phyloP scores from a whole-genome alignment of 148 eudicot species.

The Heliamphora exappendiculata region DNA sequence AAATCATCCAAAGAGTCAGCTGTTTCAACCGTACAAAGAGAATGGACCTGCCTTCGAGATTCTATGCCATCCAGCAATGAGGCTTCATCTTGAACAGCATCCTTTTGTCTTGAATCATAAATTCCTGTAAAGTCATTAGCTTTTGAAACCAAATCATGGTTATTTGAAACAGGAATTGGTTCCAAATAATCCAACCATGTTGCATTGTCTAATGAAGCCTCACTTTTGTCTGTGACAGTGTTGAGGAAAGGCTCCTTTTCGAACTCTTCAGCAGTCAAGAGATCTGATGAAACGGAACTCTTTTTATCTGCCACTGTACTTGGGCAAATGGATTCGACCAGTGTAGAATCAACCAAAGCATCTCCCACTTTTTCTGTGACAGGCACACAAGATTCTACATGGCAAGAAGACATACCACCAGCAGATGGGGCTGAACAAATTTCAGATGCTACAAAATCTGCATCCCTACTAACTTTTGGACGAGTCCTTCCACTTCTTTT shows the following conservation, averaged over 20 bases:
- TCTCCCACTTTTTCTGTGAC: constrained; percentile 11
- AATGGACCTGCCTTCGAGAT: too few relatives aligned
- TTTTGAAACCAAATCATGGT: constrained; percentile 16
- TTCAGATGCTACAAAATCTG: constrained; percentile 14
- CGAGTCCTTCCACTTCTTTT: constrained; percentile 45
- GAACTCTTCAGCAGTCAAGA: constrained; percentile 15
- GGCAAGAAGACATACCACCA: too few relatives aligned
- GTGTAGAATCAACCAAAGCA: constrained; percentile 18
- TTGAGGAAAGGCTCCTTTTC: constrained; percentile 14
- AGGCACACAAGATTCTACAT: too few relatives aligned
- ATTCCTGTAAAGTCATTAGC: background rate
- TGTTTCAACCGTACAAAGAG: too few relatives aligned
- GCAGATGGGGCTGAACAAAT: too few relatives aligned
- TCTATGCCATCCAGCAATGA: too few relatives aligned
- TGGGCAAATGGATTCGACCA: constrained; percentile 17
- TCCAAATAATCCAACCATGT: constrained; percentile 39
- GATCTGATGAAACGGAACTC: constrained; percentile 20
- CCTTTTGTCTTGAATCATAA: constrained; percentile 10
- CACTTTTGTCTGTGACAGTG: constrained; percentile 15
- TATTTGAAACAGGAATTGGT: constrained; percentile 19
- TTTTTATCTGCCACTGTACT: constrained; percentile 22
- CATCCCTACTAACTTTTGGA: constrained; percentile 38
- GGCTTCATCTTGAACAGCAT: constrained; percentile 9
- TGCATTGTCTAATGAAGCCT: background rate
- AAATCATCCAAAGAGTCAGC: constrained; percentile 13